A percentile compares a stretch with the other conserved stretches of the same genome.
These are phyloP conservation scores for Prosopis cineraria DNA, from an alignment of 306 rosid species.

Conservation along the genomic window DNA sequence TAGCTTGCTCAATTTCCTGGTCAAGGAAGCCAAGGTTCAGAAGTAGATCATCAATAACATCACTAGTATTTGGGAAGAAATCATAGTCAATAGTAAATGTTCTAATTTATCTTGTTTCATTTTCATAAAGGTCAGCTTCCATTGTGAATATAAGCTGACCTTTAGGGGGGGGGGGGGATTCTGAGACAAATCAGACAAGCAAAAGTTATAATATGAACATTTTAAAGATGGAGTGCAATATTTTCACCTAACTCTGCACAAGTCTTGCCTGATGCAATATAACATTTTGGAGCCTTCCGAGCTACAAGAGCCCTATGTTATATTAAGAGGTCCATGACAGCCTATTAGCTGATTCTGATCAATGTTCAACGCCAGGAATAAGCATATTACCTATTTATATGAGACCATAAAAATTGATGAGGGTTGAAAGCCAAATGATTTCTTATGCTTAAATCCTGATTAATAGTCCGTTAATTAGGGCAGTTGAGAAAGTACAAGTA, in stretches of 20 bases:
- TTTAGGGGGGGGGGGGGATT: neutral
- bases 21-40: neutral
- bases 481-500: slow-evolving; percentile 6
- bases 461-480: neutral
- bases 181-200: neutral
- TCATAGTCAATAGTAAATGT: slow-evolving; percentile 10
- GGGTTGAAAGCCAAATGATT: neutral
- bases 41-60: slow-evolving; percentile 7
- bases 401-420: neutral
- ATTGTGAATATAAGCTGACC: neutral
- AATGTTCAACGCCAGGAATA: neutral
- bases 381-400: neutral
- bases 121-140: slow-evolving; percentile 7
- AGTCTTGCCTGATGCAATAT: neutral
- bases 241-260: neutral
- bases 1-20: slow-evolving; percentile 84
- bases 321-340: neutral
- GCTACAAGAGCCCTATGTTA: neutral
- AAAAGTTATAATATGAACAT: neutral
- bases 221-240: neutral
- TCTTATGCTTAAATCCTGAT: neutral
- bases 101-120: slow-evolving; percentile 14
- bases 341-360: neutral
- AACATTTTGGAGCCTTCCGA: neutral
- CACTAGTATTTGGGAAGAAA: neutral